A percentile compares a stretch with the other conserved stretches of the same genome.
Evolutionary conservation across 2,329 filamentous ascomycete genomes (phyloP).

Genomic region (Rhynchosporium agropyri): DNA sequence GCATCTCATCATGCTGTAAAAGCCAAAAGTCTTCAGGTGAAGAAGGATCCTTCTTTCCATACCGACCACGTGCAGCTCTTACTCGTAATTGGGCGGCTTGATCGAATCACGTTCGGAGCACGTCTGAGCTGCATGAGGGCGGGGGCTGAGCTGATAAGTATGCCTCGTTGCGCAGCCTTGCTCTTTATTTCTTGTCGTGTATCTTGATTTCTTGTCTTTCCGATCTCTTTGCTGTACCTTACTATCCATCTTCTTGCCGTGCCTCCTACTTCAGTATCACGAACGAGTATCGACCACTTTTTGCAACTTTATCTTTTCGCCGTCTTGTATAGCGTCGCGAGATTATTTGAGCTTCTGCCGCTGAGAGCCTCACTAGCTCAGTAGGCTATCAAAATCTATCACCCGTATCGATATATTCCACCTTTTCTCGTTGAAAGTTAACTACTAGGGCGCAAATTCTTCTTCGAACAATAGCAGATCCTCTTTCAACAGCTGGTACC

Average conservation of each 20-base stretch:
- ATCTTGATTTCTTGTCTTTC: neutral
- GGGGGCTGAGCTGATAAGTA: neutral
- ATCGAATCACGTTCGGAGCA: neutral
- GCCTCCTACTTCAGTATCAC: too few relatives aligned
- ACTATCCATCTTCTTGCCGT: neutral
- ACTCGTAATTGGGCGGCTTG: too few relatives aligned
- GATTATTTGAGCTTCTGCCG: too few relatives aligned
- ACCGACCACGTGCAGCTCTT: too few relatives aligned
- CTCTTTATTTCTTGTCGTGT: neutral
- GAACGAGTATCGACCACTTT: too few relatives aligned
- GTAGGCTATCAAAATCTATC: too few relatives aligned
- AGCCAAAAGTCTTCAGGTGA: too few relatives aligned
- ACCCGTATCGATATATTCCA: neutral
- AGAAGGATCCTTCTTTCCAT: too few relatives aligned
- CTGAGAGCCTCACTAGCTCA: too few relatives aligned
- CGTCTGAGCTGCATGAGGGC: constrained; percentile 2
- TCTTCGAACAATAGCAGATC: neutral
- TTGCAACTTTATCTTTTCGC: too few relatives aligned
- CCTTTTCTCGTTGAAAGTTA: neutral
- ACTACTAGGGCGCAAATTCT: neutral
- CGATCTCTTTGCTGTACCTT: neutral
- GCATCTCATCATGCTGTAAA: too few relatives aligned
- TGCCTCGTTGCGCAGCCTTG: neutral
- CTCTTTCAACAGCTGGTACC: constrained; percentile 3
- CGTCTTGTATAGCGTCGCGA: too few relatives aligned